Base-by-base conservation (phyloP, 2,329 filamentous ascomycete genomes). In the Rhynchosporium agropyri region DNA sequence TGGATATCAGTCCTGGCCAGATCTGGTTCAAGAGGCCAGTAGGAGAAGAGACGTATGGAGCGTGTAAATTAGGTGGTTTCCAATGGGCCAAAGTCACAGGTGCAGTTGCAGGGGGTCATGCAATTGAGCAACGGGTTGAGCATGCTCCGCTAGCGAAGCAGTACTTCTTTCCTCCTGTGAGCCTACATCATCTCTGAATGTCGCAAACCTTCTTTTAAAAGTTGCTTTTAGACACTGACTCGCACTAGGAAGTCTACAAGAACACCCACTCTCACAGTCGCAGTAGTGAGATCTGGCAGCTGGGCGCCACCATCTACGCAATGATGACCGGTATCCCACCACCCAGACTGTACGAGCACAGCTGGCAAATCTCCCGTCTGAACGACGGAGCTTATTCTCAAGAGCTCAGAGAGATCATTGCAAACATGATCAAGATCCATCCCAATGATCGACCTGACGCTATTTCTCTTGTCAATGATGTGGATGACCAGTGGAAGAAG, bases 51-150 rank as follows among this genome's bases (percentile, higher is more conserved):
- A 79, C 77, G 38, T 85, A 84, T 68, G 83, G 83, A 0, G 69
- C 75, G 33, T 84, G 82, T 68, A 85, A 84, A 73, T 73, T 86
- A 60, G 82, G 82, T 13, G 77, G 80, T 48, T 83, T 81, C 60
- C 69, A 74, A 49, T 69, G 69, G n/a, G 76, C 77, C 3, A 70
- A 69, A 38, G 67, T 74, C 33, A 67, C 62, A 42, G 70, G 69
- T 6, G 65, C 56, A 55, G 46, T 65, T 0, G 69, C 63, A 1
- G 66, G 58, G 2, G 60, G 31, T 10, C 42, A 69, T 12, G 70
- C 68, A 10, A 38, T 64, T n/a, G 56, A 59, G 20, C 40, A 56
- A 42, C 67, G 50, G 36, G 49, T 65, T 3, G 65, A 67, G 13
- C 50, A 66, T 49, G 62, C 61, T 31, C 56, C 60, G 1, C 9